These are phyloP conservation scores for Sanghuangporus weigelae DNA, from an alignment of 1,284 basidiomycete species.

Conservation along the genomic window DNA sequence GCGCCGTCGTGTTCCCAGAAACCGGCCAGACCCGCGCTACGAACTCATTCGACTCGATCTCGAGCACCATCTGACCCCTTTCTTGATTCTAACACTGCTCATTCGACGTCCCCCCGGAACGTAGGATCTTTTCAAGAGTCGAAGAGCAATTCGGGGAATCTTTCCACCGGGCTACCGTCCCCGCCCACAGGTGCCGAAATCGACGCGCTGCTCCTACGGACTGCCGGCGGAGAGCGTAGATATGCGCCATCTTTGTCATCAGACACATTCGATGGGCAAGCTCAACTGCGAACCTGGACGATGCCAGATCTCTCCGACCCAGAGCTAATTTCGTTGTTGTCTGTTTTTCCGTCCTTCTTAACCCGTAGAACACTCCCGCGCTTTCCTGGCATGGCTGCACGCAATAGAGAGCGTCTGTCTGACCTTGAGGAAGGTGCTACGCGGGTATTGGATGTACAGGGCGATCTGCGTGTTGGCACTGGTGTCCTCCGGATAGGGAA, in stretches of 20 bases:
- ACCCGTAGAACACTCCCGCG: slow-evolving; percentile 57
- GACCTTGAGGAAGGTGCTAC: slow-evolving; percentile 63
- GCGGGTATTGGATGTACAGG: slow-evolving; percentile 48
- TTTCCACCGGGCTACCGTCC: not conserved
- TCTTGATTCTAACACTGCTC: slow-evolving; percentile 58
- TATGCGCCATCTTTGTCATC: slow-evolving; percentile 11
- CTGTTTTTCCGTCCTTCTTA: slow-evolving; percentile 66
- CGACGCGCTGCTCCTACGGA: slow-evolving; percentile 9
- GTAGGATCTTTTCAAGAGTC: slow-evolving; percentile 20
- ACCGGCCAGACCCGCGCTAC: slow-evolving; percentile 33
- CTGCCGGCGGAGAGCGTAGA: slow-evolving; percentile 10
- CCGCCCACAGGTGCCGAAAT: slow-evolving; percentile 10
- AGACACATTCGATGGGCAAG: slow-evolving; percentile 6
- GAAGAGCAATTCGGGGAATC: not conserved
- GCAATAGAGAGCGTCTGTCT: slow-evolving; percentile 27
- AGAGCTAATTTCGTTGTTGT: slow-evolving; percentile 56
- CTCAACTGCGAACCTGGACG: slow-evolving; percentile 49
- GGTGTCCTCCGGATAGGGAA: slow-evolving; percentile 65
- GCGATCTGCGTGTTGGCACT: slow-evolving; percentile 61
- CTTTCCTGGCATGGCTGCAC: slow-evolving; percentile 38
- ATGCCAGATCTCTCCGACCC: slow-evolving; percentile 63
- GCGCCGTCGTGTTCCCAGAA: slow-evolving; percentile 31
- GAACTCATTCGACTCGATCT: slow-evolving; percentile 50
- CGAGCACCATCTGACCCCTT: slow-evolving; percentile 77
- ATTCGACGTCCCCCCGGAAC: slow-evolving; percentile 51